Conservation (phyloP, 1,284 basidiomycete species). For the Cutaneotrichosporon sp. region DNA sequence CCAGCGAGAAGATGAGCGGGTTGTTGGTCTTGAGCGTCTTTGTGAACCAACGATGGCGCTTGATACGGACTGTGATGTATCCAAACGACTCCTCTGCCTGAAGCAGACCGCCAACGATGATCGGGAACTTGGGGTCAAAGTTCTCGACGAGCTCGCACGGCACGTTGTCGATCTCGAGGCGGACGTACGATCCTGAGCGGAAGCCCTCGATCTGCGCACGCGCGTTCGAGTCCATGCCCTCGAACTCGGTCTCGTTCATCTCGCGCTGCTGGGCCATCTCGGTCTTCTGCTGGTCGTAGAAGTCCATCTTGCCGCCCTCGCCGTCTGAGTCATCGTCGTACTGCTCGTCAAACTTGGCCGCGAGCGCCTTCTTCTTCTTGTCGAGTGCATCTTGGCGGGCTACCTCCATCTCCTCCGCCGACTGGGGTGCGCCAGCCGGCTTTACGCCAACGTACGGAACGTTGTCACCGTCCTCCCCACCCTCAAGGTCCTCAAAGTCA, state of each 20-base stretch:
- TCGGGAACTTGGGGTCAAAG: constrained; percentile 87
- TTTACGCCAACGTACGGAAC: constrained; percentile 50
- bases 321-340: constrained; percentile 84
- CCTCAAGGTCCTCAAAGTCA: constrained; percentile 59
- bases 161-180: constrained; percentile 79
- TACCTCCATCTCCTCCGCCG: constrained; percentile 47
- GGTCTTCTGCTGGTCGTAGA: constrained; percentile 88
- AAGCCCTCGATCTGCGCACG: constrained; percentile 86
- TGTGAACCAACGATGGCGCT: constrained; percentile 92
- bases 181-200: constrained; percentile 88
- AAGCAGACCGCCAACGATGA: constrained; percentile 90
- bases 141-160: constrained; percentile 91
- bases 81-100: constrained; percentile 89
- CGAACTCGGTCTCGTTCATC: constrained; percentile 84
- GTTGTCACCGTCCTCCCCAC: constrained; percentile 54
- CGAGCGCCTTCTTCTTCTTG: constrained; percentile 85
- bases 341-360: constrained; percentile 93
- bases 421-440: constrained; percentile 26
- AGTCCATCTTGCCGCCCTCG: constrained; percentile 67
- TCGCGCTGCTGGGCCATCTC: constrained; percentile 82
- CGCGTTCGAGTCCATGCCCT: constrained; percentile 70
- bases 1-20: constrained; percentile 90
- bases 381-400: constrained; percentile 64
- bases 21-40: constrained; percentile 96
- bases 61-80: constrained; percentile 91